phyloP scores from a whole-genome alignment of 2,329 filamentous ascomycete species.

The Dothideomycetes sp. region DNA sequence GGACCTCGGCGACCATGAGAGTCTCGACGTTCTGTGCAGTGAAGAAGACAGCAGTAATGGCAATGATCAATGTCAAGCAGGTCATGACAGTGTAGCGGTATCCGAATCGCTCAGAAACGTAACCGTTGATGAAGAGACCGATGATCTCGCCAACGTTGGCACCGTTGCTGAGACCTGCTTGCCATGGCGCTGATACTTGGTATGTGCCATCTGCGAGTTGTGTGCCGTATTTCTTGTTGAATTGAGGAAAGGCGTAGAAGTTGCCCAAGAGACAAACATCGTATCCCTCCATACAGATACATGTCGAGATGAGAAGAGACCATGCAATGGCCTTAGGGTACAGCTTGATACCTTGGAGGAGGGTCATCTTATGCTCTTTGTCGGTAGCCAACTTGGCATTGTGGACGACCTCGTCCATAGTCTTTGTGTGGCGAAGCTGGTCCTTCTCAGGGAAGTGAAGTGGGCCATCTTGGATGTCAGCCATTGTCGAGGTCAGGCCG shows the following conservation, averaged over 20 bases:
- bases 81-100: conserved; percentile 35
- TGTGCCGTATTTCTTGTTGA: conserved; percentile 35
- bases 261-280: conserved; percentile 74
- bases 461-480: conserved; percentile 10
- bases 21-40: conserved; percentile 33
- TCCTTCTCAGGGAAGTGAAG: conserved; percentile 19
- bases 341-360: conserved; percentile 64
- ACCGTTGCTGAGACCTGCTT: conserved; percentile 36
- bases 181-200: conserved; percentile 35
- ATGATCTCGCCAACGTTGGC: conserved; percentile 36
- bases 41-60: conserved; percentile 38
- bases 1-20: conserved; percentile 34
- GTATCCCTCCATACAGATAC: conserved; percentile 86
- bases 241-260: conserved; percentile 49
- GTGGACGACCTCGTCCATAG: conserved; percentile 22
- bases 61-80: conserved; percentile 30
- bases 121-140: conserved; percentile 37
- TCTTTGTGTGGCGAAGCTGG: conserved; percentile 17
- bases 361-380: conserved; percentile 39
- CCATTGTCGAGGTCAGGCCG: conserved; percentile 2
- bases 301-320: conserved; percentile 79
- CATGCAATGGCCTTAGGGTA: conserved; percentile 82
- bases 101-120: conserved; percentile 34
- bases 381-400: conserved; percentile 35
- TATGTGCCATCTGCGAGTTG: conserved; percentile 27